These are phyloP conservation scores for Aphanocladium album DNA, from an alignment of 2,329 filamentous ascomycete genomes.

Conservation along the genomic window DNA sequence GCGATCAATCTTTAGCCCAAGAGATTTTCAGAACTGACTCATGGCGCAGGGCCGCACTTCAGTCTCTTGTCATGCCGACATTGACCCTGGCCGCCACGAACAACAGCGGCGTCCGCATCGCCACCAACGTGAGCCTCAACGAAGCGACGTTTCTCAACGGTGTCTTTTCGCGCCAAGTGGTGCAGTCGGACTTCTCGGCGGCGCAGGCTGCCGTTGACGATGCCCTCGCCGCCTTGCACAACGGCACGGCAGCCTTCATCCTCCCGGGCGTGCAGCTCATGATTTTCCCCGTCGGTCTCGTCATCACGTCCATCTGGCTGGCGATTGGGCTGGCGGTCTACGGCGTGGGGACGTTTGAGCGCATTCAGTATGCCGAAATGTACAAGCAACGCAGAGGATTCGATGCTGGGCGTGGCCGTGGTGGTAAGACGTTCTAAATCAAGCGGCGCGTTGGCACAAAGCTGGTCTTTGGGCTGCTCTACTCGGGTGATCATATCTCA, in stretches of 20 bases:
- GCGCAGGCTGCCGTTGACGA: conserved; percentile 48
- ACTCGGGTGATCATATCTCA: neutral
- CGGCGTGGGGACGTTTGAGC: conserved; percentile 60
- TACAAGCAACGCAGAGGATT: conserved; percentile 41
- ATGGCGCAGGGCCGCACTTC: conserved; percentile 46
- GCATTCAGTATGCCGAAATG: conserved; percentile 60
- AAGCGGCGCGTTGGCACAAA: neutral
- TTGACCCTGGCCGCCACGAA: conserved; percentile 60
- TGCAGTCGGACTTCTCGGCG: conserved; percentile 45
- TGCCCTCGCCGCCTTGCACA: conserved; percentile 39
- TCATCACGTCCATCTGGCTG: conserved; percentile 61
- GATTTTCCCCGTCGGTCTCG: conserved; percentile 65
- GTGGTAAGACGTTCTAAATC: neutral
- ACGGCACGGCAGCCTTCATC: conserved; percentile 58
- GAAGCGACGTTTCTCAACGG: conserved; percentile 68
- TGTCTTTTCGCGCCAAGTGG: conserved; percentile 57
- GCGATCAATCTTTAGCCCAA: neutral
- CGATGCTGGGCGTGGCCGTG: neutral
- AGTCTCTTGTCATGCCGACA: conserved; percentile 61
- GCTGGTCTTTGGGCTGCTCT: neutral
- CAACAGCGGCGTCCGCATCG: conserved; percentile 45
- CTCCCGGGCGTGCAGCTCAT: conserved; percentile 64
- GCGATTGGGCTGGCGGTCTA: conserved; percentile 51
- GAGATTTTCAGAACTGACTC: neutral
- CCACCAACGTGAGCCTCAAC: conserved; percentile 62